Evolutionary conservation across 352 stramenopile species (phyloP).

Genomic region (Albugo candida): DNA sequence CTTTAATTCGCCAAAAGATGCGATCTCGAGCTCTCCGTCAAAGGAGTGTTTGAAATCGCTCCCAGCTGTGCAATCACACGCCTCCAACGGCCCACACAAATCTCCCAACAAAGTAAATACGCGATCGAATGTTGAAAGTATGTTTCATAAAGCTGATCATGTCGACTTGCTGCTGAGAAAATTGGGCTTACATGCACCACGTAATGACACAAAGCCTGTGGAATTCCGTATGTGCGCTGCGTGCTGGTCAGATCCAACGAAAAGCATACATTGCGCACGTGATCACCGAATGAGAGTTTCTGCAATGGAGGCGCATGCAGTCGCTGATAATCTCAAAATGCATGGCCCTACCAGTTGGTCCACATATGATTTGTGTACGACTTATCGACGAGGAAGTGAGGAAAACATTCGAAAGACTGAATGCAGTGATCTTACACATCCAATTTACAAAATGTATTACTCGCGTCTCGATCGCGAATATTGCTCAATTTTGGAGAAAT

Average conservation of each 20-base stretch:
- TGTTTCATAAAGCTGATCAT: constrained; percentile 49
- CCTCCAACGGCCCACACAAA: constrained; percentile 39
- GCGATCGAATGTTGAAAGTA: constrained; percentile 17
- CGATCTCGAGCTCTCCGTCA: not conserved
- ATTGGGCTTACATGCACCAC: constrained; percentile 29
- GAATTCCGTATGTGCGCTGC: constrained; percentile 69
- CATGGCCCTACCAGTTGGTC: constrained; percentile 64
- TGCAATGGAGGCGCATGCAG: not conserved
- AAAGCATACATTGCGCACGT: constrained; percentile 41
- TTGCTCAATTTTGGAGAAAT: too few species aligned
- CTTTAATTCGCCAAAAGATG: not conserved
- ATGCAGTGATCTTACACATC: too few species aligned
- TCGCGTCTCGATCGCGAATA: constrained; percentile 44
- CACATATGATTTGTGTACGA: constrained; percentile 21
- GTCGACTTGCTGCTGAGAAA: constrained; percentile 47
- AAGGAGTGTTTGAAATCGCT: too few species aligned
- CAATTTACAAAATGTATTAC: too few species aligned
- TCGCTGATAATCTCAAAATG: constrained; percentile 18
- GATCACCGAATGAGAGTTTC: constrained; percentile 19
- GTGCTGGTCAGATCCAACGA: constrained; percentile 42
- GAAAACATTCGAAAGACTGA: too few species aligned
- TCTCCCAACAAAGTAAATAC: not conserved
- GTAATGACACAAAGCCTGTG: too few species aligned
- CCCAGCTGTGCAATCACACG: too few species aligned
- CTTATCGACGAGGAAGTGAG: too few species aligned